Base-by-base conservation (phyloP, 2,329 filamentous ascomycete species). In the Fusarium chaquense region DNA sequence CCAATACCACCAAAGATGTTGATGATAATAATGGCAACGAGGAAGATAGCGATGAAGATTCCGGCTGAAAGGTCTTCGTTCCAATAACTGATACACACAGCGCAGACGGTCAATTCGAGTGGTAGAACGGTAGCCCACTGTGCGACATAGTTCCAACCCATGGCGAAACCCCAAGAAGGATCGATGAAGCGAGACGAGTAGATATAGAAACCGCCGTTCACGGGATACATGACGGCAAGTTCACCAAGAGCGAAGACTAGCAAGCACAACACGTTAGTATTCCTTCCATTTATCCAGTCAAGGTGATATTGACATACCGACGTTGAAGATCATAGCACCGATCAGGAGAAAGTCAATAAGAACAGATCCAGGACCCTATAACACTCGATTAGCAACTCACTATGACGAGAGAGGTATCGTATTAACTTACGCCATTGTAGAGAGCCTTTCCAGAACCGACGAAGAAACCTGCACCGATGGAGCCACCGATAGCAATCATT, bases 101-200 rank as follows among this genome's bases (percentile, higher is more conserved):
- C 79, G 38, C 83, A 85, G 38, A 86, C 85, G 0, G 84, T 85
- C 9, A 86, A 72, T 76, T 86, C 84, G 51, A 86, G 80, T 2
- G 84, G 84, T 24, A 86, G 70, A 11, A 86, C 83, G 33, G 83
- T 79, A 15, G 81, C 78, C 84, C 84, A 86, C 71, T 85, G 83
- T 71, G 85, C 81, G 58, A 85, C 68, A 35, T 79, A 79, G 51
- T 79, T 79, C 78, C 78, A 79, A 32, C 84, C 84, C 80, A 86
- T 84, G 68, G 84, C 84, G 63, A 86, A 86, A 62, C 84, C 84
- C 82, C 86, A 89, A 3, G 87, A 85, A 38, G 87, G 87, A 73
- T 88, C 87, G 69, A 90, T 86, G 74, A 90, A 90, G 50, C 87
- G 87, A 62, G 83, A 82, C n/a, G 85, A 86, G 78, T 87, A 89